Evolutionary conservation across 2,329 filamentous ascomycete genomes (phyloP), one percentile per base, ranked within the genome.

Genomic region (Xylaria multiplex): DNA sequence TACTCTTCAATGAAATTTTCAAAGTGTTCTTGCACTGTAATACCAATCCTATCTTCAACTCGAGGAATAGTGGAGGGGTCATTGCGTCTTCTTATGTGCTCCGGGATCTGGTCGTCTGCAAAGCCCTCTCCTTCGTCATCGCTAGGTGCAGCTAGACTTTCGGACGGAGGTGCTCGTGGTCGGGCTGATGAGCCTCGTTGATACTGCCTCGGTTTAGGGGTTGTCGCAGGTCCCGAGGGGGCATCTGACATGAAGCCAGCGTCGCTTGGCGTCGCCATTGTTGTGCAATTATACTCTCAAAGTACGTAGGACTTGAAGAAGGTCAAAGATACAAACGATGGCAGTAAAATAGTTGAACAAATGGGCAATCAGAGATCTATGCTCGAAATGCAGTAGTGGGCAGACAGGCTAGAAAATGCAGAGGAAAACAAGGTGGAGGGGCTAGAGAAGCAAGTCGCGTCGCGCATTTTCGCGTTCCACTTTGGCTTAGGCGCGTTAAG

Each of bases 1-100:
- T 77, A 93, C 91, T 85, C 87, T 75, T 96, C 91, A 30, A 96
- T 86, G 75, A 96, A 96, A 70, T 86, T 85, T 78, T 94, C 90
- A 76, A 96, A 96, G 64, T 90, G 88, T 62, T 90, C 84, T 75
- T 93, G 91, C 30, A 95, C 86, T 60, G 90, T 87, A 70, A 92
- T 84, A 68, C 91, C 92, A 56, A 93, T 90, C 65, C 86, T 86
- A 78, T 96, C 93, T 69, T 93, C 89, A 6, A 95, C 91, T 64
- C 87, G 86, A 6, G 91, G 88, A 37, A 96, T 86, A 58, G 82
- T 84, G 66, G 81, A 75, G 27, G 80, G 74, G 62, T 86, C 81
- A 52, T 81, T 78, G 24, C 82, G 77, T 65, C 86, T 59, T 43
- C 58, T 81, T 65, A 84, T 78, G 65, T 82, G 81, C 53, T 79